Conservation (phyloP, 805 yeast genomes). For the Schwanniomyces occidentalis region DNA sequence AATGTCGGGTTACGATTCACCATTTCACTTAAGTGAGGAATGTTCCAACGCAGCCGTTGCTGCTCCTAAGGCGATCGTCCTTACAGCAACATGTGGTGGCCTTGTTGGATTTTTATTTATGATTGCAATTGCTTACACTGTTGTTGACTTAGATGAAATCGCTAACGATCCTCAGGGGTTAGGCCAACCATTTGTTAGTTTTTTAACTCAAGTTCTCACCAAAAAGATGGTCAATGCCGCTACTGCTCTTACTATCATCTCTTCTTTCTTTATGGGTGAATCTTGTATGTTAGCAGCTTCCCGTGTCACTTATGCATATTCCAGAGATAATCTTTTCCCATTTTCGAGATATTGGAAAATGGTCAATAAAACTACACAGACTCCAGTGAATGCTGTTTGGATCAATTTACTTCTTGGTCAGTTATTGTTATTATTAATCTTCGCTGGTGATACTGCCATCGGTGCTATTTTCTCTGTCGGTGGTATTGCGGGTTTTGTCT, state of each 20-base stretch:
- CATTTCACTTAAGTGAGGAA: conserved; percentile 76
- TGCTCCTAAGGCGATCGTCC: conserved; percentile 66
- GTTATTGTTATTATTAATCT: conserved; percentile 54
- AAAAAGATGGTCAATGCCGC: conserved; percentile 36
- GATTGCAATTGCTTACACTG: conserved; percentile 61
- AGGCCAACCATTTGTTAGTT: conserved; percentile 63
- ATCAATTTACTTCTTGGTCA: conserved; percentile 56
- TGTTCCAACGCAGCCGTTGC: conserved; percentile 63
- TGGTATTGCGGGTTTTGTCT: conserved; percentile 66
- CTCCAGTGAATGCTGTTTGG: conserved; percentile 69
- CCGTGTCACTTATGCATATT: conserved; percentile 64
- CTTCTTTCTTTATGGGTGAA: conserved; percentile 43
- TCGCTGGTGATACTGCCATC: conserved; percentile 66
- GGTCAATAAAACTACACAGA: conserved; percentile 53
- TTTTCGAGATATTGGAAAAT: conserved; percentile 48
- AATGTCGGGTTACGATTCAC: conserved; percentile 75
- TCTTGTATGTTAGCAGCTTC: conserved; percentile 63
- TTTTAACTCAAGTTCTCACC: conserved; percentile 49
- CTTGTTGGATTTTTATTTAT: conserved; percentile 55
- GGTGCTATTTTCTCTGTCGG: conserved; percentile 74
- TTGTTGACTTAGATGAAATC: conserved; percentile 49
- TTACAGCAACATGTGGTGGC: conserved; percentile 59
- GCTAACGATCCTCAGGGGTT: conserved; percentile 48
- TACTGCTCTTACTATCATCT: conserved; percentile 37
- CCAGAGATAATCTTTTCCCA: conserved; percentile 70